Conservation (phyloP, 108 stramenopile genomes). For the Heterococcus sp. region DNA sequence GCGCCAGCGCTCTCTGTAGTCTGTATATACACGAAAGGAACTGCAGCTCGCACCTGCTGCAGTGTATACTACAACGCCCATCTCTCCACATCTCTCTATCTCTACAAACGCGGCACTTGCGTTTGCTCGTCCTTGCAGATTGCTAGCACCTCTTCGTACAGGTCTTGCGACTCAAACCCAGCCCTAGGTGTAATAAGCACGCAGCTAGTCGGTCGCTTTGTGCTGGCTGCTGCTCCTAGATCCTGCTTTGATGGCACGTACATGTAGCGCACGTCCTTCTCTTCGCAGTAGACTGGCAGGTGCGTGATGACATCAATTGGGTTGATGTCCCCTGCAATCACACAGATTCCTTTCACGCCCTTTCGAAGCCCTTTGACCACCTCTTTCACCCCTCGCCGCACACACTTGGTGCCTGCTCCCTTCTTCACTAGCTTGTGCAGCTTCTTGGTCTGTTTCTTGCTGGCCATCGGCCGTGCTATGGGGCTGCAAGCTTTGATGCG, state of each 20-base stretch:
- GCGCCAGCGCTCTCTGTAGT: no score
- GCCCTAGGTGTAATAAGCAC: conserved; percentile 76
- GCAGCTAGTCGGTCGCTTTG: conserved; percentile 93
- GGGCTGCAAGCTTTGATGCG: conserved; percentile 80
- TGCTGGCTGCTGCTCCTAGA: conserved; percentile 90
- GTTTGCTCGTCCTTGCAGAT: conserved; percentile 47
- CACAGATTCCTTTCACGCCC: conserved; percentile 82
- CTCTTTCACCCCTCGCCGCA: conserved; percentile 95
- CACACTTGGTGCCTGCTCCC: conserved; percentile 73
- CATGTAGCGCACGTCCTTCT: conserved; percentile 87
- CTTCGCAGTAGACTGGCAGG: conserved; percentile 88
- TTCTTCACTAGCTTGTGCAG: conserved; percentile 94
- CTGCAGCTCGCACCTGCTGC: no score
- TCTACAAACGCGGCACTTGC: conserved; percentile 9
- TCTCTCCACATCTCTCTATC: no score
- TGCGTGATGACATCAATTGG: conserved; percentile 94
- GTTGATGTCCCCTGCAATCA: conserved; percentile 95
- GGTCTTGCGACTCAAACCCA: conserved; percentile 75
- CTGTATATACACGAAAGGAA: no score
- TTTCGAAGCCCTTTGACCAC: conserved; percentile 94
- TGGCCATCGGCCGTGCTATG: conserved; percentile 86
- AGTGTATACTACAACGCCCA: no score
- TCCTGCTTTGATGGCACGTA: conserved; percentile 95
- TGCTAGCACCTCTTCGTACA: conserved; percentile 60
- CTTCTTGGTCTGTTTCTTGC: conserved; percentile 91